Evolutionary conservation across 2,329 filamentous ascomycete species (phyloP), one percentile per base, ranked within the genome.

Genomic region (Fusarium nematophilum): DNA sequence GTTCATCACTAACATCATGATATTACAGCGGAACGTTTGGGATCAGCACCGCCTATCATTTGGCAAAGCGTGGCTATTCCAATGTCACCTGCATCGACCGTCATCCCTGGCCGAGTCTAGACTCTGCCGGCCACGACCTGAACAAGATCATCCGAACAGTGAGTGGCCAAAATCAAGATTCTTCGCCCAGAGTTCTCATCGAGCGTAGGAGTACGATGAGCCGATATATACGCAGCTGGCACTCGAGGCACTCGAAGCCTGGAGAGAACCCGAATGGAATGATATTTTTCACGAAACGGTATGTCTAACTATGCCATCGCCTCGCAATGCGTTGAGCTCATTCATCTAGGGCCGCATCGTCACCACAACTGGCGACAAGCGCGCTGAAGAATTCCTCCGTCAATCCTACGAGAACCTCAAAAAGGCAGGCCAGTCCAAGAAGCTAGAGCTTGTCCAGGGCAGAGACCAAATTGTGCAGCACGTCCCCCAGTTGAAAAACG

Each of bases 51-150:
- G 53, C 53, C 3, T 46, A 52, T 10, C 47, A 57, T 7, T 15
- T 65, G 4, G 49, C 25, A 2, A 31, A 53, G 13, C 58, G 61
- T 3, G 62, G 61, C 10, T 65, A 62, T 15, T 51, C 34, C 33
- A 49, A 62, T 13, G 23, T 65, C 10, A 57, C 48, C 5, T 65
- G 62, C 6, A 50, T 65, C 2, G 58, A 65, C n/a, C 54, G 55
- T 1, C 51, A 62, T n/a, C 57, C 61, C 36, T 64, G 53, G 53
- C 62, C 62, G 0, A 65, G 62, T 13, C 17, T 56, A 7, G 62
- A 65, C 30, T 65, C 61, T 14, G 62, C 62, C 3, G 61, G 62
- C 1, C 31, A 62, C n/a, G 62, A 65, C 33, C 27, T 64, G 9
- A 65, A 65, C 25, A 65, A 65, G n/a, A 47, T 57, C 4, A 55